Base-by-base conservation (phyloP, 2,329 filamentous ascomycete genomes). In the Trichoderma sp. region DNA sequence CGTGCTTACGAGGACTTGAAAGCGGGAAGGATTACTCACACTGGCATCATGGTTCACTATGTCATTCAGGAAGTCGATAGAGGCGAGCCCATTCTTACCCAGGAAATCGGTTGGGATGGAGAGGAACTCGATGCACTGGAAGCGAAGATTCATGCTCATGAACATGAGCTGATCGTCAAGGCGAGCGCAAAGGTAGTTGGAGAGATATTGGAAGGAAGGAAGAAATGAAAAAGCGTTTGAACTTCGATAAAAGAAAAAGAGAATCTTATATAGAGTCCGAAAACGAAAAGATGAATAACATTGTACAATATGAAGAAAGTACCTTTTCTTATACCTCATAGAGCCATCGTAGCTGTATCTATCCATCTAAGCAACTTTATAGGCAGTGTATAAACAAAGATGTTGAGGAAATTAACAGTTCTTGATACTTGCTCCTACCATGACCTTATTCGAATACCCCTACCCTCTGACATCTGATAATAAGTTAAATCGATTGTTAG, bases 11-110 rank as follows among this genome's bases (percentile, higher is more conserved):
- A 88, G 61, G 93, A 93, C 71, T 94, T 92, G 79, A 81, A 90
- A 78, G 83, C 82, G 2, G 87, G 88, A 6, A 87, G 87, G 74
- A 87, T 93, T 11, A 88, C 90, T 76, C 87, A 86, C 74, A 97
- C 94, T 0, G 94, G 95, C 0, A 91, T 97, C 68, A 97, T 97
- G 95, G 90, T 94, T 17, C 94, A 97, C 82, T 91, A 95, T 81
- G 94, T 97, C 61, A 90, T 93, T 73, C 85, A 83, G 11, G 73
- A 76, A 70, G 72, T 73, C 9, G 71, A 73, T 23, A 73, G 71
- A 64, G 71, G 71, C 28, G 57, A 26, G 8, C 71, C 71, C 13
- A 73, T 73, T 26, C 17, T 95, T 73, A 87, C 91, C 2, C 81
- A 86, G 74, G 91, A 95, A 81, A 88, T 97, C 28, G 85, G 89